phyloP scores from a whole-genome alignment of 257 asterid species.

The Prunella vulgaris region DNA sequence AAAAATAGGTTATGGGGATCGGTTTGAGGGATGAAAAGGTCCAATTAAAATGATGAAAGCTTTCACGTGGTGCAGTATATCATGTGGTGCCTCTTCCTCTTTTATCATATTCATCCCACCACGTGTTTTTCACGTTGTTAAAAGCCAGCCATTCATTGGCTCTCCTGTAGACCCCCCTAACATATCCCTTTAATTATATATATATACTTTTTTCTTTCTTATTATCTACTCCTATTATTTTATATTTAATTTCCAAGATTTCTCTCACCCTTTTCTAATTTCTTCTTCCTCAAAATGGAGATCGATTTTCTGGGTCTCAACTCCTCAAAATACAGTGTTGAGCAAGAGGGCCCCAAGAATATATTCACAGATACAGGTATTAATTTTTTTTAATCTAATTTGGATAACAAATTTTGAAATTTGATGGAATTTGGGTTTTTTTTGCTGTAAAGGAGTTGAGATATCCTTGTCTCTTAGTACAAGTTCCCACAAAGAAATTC shows the following conservation, averaged over 20 bases:
- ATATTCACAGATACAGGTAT: slow-evolving; percentile 24
- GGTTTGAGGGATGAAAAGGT: neutral
- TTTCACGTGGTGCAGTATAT: slow-evolving; percentile 23
- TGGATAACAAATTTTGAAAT: neutral
- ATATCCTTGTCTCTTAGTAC: slow-evolving; percentile 38
- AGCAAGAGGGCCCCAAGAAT: neutral
- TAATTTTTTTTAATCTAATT: too few species aligned
- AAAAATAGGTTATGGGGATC: neutral
- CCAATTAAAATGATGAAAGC: neutral
- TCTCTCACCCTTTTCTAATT: neutral
- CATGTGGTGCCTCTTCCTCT: slow-evolving; percentile 17
- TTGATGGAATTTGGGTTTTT: neutral
- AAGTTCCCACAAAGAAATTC: slow-evolving; percentile 5
- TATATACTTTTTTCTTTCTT: neutral
- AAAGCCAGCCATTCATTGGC: slow-evolving; percentile 35
- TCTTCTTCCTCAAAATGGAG: slow-evolving; percentile 25
- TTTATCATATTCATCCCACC: slow-evolving; percentile 23
- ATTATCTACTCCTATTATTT: neutral
- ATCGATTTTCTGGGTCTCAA: slow-evolving; percentile 44
- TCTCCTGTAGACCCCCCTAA: neutral
- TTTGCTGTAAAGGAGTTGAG: slow-evolving; percentile 28
- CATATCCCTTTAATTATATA: neutral
- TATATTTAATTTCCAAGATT: neutral
- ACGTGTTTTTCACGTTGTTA: slow-evolving; percentile 38
- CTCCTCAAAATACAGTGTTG: neutral